These are phyloP conservation scores for Aureobasidium pullulans DNA, from an alignment of 2,329 filamentous ascomycete species.

Conservation along the genomic window DNA sequence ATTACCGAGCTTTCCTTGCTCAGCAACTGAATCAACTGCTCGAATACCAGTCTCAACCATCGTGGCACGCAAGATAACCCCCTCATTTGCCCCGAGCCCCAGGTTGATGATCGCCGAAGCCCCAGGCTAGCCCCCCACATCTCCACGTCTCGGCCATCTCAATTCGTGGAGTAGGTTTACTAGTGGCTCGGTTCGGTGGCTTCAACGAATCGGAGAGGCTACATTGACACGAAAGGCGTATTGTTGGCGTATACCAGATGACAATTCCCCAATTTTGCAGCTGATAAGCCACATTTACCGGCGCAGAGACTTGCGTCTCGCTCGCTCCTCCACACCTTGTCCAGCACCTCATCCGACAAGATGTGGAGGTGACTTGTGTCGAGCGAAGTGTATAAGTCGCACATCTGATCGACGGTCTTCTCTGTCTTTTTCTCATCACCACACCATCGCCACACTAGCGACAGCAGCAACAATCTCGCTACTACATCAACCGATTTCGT, in stretches of 20 bases:
- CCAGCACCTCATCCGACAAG: not conserved
- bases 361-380: not conserved
- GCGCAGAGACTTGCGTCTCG: not conserved
- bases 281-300: constrained; percentile 3
- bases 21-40: not conserved
- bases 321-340: constrained; percentile 1
- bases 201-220: not conserved
- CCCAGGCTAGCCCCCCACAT: not conserved
- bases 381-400: constrained; percentile 7
- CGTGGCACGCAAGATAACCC: not conserved
- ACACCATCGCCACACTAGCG: not conserved
- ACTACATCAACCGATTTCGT: not conserved
- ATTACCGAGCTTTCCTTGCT: not conserved
- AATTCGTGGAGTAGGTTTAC: not conserved
- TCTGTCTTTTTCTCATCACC: not conserved
- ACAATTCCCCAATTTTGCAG: not conserved
- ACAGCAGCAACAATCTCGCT: not conserved
- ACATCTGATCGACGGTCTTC: not conserved
- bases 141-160: not conserved
- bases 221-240: not conserved
- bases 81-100: not conserved
- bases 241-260: not conserved
- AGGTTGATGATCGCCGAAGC: constrained; percentile 1
- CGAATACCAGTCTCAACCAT: not conserved
- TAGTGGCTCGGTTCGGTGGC: constrained; percentile 1